Evolutionary conservation across 2,329 filamentous ascomycete genomes (phyloP).

Genomic region (Didymella exigua): DNA sequence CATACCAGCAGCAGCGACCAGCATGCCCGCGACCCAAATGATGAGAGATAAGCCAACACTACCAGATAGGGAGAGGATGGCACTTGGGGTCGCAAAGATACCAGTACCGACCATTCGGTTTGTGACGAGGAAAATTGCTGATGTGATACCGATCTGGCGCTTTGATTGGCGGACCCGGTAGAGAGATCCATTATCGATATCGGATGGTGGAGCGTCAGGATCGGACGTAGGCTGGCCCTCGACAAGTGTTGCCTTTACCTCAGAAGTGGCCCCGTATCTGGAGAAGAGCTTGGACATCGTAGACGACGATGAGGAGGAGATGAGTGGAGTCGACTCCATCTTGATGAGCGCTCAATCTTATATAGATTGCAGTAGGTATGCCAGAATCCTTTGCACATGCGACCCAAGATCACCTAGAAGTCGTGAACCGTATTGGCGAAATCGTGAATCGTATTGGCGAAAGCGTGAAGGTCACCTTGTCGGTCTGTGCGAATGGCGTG

Average conservation of each 20-base stretch:
- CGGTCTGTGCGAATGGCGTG: conserved; percentile 13
- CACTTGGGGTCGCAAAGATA: conserved; percentile 68
- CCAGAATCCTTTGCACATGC: conserved; percentile 12
- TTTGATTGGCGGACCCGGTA: conserved; percentile 35
- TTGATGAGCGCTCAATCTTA: conserved; percentile 5
- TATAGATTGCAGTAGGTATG: background rate
- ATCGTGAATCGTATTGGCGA: conserved; percentile 1
- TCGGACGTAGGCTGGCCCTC: conserved; percentile 13
- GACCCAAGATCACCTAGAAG: conserved; percentile 3
- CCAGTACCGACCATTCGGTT: conserved; percentile 71
- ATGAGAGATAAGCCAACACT: conserved; percentile 67
- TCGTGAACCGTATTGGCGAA: conserved; percentile 1
- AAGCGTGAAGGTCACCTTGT: background rate
- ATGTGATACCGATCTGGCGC: conserved; percentile 37
- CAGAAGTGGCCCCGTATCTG: conserved; percentile 17
- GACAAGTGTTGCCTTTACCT: conserved; percentile 7
- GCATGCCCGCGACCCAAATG: conserved; percentile 67
- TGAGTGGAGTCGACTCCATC: conserved; percentile 18
- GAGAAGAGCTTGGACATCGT: conserved; percentile 25
- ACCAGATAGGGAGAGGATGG: conserved; percentile 63
- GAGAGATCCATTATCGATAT: conserved; percentile 32
- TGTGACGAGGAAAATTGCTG: conserved; percentile 54
- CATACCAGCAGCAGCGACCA: conserved; percentile 67
- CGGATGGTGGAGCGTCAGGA: conserved; percentile 15
- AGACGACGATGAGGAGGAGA: conserved; percentile 13